phyloP scores from a whole-genome alignment of 371 early-diverging fungal species.

The Capillidium rhysosporum region DNA sequence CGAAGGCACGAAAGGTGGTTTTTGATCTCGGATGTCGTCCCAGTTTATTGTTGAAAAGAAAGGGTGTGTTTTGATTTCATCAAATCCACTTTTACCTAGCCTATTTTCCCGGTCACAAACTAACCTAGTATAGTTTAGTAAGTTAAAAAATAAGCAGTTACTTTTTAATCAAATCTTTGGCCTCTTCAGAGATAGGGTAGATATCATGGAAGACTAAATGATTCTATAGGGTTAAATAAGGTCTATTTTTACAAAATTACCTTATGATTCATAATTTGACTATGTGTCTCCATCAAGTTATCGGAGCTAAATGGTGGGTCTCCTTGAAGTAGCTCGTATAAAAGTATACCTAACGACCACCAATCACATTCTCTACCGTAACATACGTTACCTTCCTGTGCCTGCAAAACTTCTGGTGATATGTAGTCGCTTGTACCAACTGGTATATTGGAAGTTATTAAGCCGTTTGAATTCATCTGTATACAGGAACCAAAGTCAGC shows the following conservation, averaged over 20 bases:
- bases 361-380: slow-evolving; percentile 95
- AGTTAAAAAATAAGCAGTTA: slow-evolving; percentile 17
- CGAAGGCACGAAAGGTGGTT: slow-evolving; percentile 2
- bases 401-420: slow-evolving; percentile 81
- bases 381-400: slow-evolving; percentile 26
- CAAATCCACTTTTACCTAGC: slow-evolving; percentile 41
- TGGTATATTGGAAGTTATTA: slow-evolving; percentile 26
- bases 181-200: slow-evolving; percentile 38
- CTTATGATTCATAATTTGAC: slow-evolving; percentile 55
- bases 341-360: slow-evolving; percentile 97
- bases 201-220: slow-evolving; percentile 36
- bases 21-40: slow-evolving; percentile 25
- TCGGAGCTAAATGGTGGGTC: slow-evolving; percentile 83
- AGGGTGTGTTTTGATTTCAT: slow-evolving; percentile 52
- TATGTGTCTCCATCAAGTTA: slow-evolving; percentile 66
- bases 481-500: slow-evolving; percentile 77
- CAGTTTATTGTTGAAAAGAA: slow-evolving; percentile 56
- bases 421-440: slow-evolving; percentile 95
- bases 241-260: slow-evolving; percentile 13
- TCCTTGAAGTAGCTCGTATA: slow-evolving; percentile 93
- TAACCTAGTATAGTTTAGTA: slow-evolving; percentile 24
- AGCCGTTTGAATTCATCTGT: slow-evolving; percentile 13
- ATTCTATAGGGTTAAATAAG: slow-evolving; percentile 18
- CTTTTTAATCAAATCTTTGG: slow-evolving; percentile 57
- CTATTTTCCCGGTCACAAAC: slow-evolving; percentile 49